Evolutionary conservation across 1,139 yeast genomes (phyloP), one percentile per base, ranked within the genome.

Genomic region (Arxiozyma heterogenica): DNA sequence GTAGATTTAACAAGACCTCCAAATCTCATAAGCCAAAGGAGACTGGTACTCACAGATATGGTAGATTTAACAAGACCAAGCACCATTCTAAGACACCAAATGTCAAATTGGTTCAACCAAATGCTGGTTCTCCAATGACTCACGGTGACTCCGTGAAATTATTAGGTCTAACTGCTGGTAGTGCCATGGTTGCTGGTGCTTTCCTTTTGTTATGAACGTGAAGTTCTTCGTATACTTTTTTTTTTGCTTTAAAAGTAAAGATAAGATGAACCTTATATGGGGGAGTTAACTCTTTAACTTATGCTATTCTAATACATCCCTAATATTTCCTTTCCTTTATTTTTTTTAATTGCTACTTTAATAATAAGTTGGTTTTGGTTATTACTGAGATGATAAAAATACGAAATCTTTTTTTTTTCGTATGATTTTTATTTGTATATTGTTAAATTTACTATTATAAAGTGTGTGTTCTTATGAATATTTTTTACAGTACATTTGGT

Each of bases 1-100:
- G 82, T 52, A 74, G 71, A 66, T 78, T 78, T 61, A 73, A 79
- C 72, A 75, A 77, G 70, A 77, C 82, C 82, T 57, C 64, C 66
- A 58, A 55, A 11, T 66, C 68, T 63, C 62, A 68, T 17, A 53
- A 57, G 23, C 54, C 55, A 30, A 54, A 55, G 25, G 56, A 52
- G 4, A 57, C 59, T 44, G 60, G 58, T 55, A 58, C 60, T 30
- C 59, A 58, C 47, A 57, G 65, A 60, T 69, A 66, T 58, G 78
- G 78, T 58, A 71, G 70, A 61, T 75, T 74, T 59, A 71, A 75
- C 64, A 76, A 78, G 70, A 78, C 83, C 57, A 65, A 67, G 58
- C 57, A 60, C 48, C 58, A 55, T 22, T 66, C 69, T 62, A 63
- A 69, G 41, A 53, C 59, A 23, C 55, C 55, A 25, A 55, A 55